Percentiles rank a stretch among this genome's conserved stretches.
phyloP scores from a whole-genome alignment of 768 basidiomycete genomes.

The Boletus rubroflammeus region DNA sequence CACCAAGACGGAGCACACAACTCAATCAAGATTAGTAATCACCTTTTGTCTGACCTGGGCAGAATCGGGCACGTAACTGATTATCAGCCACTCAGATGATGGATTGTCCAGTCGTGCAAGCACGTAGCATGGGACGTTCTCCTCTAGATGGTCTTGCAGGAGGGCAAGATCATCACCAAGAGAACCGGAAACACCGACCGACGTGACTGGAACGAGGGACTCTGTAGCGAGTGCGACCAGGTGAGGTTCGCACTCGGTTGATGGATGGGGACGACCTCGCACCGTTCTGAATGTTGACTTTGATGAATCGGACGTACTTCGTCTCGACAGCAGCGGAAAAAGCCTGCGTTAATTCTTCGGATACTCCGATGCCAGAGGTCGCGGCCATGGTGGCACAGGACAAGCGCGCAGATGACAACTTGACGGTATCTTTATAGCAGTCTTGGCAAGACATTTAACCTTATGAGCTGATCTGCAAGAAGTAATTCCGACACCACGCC shows the following conservation, averaged over 20 bases:
- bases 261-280: constrained; percentile 22
- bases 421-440: neutral
- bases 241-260: constrained; percentile 23
- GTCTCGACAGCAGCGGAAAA: constrained; percentile 59
- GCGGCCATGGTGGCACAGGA: constrained; percentile 53
- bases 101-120: constrained; percentile 62
- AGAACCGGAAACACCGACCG: constrained; percentile 45
- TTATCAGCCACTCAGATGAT: constrained; percentile 62
- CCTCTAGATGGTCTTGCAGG: constrained; percentile 57
- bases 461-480: neutral
- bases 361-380: constrained; percentile 65
- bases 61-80: constrained; percentile 79
- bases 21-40: constrained; percentile 5
- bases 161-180: constrained; percentile 59
- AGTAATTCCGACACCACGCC: neutral
- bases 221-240: constrained; percentile 41
- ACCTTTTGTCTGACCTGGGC: constrained; percentile 84
- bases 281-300: constrained; percentile 77
- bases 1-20: neutral
- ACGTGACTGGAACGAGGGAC: constrained; percentile 58
- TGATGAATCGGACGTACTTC: constrained; percentile 63
- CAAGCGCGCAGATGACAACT: neutral
- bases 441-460: no score
- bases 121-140: constrained; percentile 69
- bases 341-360: constrained; percentile 49